These are phyloP conservation scores for Xylariaceae sp. DNA, from an alignment of 2,329 filamentous ascomycete species.

Conservation along the genomic window DNA sequence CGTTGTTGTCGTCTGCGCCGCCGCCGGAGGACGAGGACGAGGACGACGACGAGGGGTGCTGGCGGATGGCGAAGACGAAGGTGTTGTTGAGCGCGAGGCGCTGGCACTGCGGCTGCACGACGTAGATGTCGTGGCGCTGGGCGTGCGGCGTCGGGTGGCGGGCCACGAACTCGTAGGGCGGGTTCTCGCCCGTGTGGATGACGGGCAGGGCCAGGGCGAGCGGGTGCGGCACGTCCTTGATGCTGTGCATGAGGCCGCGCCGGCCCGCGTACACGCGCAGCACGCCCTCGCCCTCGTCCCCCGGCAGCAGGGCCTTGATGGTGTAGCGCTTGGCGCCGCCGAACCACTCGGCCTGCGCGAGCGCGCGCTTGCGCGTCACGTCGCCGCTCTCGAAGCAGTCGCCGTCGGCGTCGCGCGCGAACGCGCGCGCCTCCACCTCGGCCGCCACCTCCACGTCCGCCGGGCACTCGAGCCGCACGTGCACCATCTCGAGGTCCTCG, in stretches of 20 bases:
- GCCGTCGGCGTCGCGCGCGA: slow-evolving; percentile 75
- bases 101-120: slow-evolving; percentile 90
- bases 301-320: slow-evolving; percentile 83
- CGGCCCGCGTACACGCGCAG: slow-evolving; percentile 92
- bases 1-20: slow-evolving; percentile 35
- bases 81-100: slow-evolving; percentile 90
- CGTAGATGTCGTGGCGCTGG: slow-evolving; percentile 94
- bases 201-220: slow-evolving; percentile 86
- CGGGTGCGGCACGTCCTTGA: slow-evolving; percentile 91
- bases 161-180: slow-evolving; percentile 85
- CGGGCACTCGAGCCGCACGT: slow-evolving; percentile 81
- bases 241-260: slow-evolving; percentile 92
- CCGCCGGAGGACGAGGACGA: slow-evolving; percentile 39
- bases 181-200: slow-evolving; percentile 84
- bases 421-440: slow-evolving; percentile 80
- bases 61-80: slow-evolving; percentile 91
- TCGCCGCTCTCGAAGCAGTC: slow-evolving; percentile 93
- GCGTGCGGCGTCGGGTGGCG: slow-evolving; percentile 95
- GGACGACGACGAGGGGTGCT: slow-evolving; percentile 61
- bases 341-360: slow-evolving; percentile 90
- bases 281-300: slow-evolving; percentile 81
- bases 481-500: slow-evolving; percentile 88
- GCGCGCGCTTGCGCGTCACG: slow-evolving; percentile 71
- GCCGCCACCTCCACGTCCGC: slow-evolving; percentile 86
- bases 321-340: slow-evolving; percentile 83